Base-by-base conservation (phyloP, 805 yeast genomes). In the Cyberlindnera galapagoensis region DNA sequence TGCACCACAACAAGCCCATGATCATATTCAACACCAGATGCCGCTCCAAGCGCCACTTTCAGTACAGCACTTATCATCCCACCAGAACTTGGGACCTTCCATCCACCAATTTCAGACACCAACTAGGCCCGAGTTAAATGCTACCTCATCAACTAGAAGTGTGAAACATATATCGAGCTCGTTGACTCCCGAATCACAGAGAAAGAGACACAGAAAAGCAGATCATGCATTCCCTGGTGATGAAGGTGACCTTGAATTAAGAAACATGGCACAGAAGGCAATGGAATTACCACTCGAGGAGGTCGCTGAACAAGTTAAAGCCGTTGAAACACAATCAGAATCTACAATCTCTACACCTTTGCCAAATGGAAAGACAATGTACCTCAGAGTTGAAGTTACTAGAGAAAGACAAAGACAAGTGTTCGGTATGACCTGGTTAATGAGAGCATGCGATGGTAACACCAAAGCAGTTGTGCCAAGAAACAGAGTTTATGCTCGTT, bases 391-490 rank as follows among this genome's bases (percentile, higher is more conserved):
- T 53, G 34, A 42, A 13, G 33, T 36, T 5, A 31, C 36, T 19
- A 64, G 63, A 29, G 85, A 80, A 44, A 63, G 74, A 35, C 80
- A 75, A 47, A 68, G 78, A 33, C 96, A 85, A 54, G 63, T 83
- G 1, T 83, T 84, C 55, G 95, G 88, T 9, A 70, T 85, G 72
- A 72, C 81, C 3, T 84, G 94, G 83, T 62, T 87, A 26, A 64
- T 80, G 59, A 74, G 76, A 46, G 66, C 76, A 17, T 85, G 83
- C 45, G 69, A 67, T 38, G 48, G 65, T 6, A 55, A 65, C 27
- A 60, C 59, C 5, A 66, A 65, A 18, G 63, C 76, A 14, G 77
- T 71, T 24, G 76, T 79, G 22, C 84, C 83, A 21, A 60, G 87
- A 34, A 76, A 74, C 42, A 58, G 76, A 26, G 69, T 80, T n/a